phyloP scores from a whole-genome alignment of 345 rosid species.

The Ailanthus altissimus region DNA sequence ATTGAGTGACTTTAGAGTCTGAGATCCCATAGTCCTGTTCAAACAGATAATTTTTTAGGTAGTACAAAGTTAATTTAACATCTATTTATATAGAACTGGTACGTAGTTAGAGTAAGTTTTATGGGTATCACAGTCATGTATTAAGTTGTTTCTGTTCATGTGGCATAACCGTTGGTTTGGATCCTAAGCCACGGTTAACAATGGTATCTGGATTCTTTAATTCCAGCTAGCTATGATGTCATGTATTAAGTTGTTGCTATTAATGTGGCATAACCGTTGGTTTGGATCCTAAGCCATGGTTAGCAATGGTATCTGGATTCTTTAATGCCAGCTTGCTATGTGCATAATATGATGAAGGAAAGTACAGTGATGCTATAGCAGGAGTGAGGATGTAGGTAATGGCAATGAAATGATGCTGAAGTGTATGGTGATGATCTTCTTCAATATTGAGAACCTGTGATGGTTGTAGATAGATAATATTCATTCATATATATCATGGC shows the following conservation, averaged over 20 bases:
- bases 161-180: background rate
- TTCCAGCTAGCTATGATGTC: background rate
- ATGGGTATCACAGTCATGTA: background rate
- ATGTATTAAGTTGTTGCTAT: background rate
- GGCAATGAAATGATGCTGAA: background rate
- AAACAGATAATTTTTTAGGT: background rate
- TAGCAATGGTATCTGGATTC: background rate
- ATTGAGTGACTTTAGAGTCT: background rate
- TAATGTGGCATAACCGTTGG: background rate
- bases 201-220: background rate
- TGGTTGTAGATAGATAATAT: background rate
- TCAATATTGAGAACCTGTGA: background rate
- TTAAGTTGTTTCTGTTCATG: background rate
- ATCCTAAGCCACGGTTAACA: background rate
- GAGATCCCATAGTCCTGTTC: background rate
- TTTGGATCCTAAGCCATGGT: background rate
- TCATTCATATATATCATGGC: background rate
- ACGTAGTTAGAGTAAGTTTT: background rate
- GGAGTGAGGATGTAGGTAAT: background rate
- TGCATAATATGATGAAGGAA: conserved; percentile 6
- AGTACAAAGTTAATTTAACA: background rate
- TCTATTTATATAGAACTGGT: background rate
- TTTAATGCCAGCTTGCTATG: background rate
- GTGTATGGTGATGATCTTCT: background rate
- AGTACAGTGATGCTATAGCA: background rate